Evolutionary conservation across 192 early-diverging fungal species (phyloP).

Genomic region (Linderina pennispora): DNA sequence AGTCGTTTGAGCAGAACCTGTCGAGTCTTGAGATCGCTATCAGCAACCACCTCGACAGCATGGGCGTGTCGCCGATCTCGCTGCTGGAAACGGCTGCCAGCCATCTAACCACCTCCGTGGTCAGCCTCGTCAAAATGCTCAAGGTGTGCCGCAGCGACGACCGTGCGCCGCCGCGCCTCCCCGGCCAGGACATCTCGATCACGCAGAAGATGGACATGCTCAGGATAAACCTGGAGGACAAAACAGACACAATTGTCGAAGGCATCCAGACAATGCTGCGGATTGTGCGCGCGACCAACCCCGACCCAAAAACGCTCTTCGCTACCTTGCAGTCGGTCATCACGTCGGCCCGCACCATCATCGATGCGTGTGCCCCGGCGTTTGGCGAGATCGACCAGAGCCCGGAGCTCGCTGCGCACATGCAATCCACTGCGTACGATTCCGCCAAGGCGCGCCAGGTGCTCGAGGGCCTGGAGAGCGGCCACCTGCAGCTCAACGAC

Average conservation of each 20-base stretch:
- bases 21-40: slow-evolving; percentile 66
- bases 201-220: not conserved
- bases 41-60: slow-evolving; percentile 70
- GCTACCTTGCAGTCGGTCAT: slow-evolving; percentile 32
- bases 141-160: slow-evolving; percentile 43
- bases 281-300: slow-evolving; percentile 25
- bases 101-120: slow-evolving; percentile 71
- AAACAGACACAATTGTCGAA: slow-evolving; percentile 40
- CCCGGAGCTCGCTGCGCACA: not conserved
- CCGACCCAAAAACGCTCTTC: slow-evolving; percentile 32
- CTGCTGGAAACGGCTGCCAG: slow-evolving; percentile 78
- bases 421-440: slow-evolving; percentile 20
- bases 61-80: slow-evolving; percentile 58
- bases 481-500: slow-evolving; percentile 41
- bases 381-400: slow-evolving; percentile 11
- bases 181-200: not conserved
- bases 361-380: slow-evolving; percentile 24
- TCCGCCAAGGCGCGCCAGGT: slow-evolving; percentile 13
- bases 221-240: slow-evolving; percentile 32
- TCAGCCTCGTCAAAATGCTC: slow-evolving; percentile 63
- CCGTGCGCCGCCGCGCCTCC: slow-evolving; percentile 28
- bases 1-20: slow-evolving; percentile 43
- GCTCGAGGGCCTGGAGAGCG: slow-evolving; percentile 35
- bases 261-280: slow-evolving; percentile 44
- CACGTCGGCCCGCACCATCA: slow-evolving; percentile 20